phyloP scores from a whole-genome alignment of 305 asterid genomes.

The Fraxinus nigra region DNA sequence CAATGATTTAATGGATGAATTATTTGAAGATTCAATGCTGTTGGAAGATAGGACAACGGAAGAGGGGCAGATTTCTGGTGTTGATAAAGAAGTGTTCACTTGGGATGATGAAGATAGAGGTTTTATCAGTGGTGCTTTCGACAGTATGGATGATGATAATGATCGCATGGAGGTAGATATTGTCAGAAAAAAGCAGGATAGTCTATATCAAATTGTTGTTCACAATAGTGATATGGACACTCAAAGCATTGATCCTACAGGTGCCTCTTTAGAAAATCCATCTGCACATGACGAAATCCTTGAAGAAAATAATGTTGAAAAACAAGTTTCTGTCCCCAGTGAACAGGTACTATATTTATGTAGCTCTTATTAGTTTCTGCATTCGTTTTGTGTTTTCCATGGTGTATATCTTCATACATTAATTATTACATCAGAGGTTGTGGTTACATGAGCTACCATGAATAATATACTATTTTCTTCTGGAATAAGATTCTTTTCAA shows the following conservation, averaged over 20 bases:
- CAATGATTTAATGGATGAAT: slow-evolving; percentile 33
- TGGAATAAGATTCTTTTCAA: background rate
- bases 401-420: background rate
- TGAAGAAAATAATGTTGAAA: slow-evolving; percentile 41
- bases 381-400: background rate
- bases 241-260: slow-evolving; percentile 21
- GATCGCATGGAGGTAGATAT: slow-evolving; percentile 31
- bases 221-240: slow-evolving; percentile 27
- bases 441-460: background rate
- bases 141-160: slow-evolving; percentile 24
- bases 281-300: slow-evolving; percentile 32
- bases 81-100: slow-evolving; percentile 28
- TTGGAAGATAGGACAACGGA: slow-evolving; percentile 36
- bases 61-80: slow-evolving; percentile 25
- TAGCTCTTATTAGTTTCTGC: background rate
- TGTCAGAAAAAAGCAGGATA: slow-evolving; percentile 28
- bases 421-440: background rate
- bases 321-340: slow-evolving; percentile 25
- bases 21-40: slow-evolving; percentile 36
- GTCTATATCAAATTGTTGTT: slow-evolving; percentile 23
- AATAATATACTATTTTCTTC: background rate
- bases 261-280: slow-evolving; percentile 26
- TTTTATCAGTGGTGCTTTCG: slow-evolving; percentile 17
- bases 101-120: slow-evolving; percentile 28
- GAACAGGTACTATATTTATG: slow-evolving; percentile 34